These are phyloP conservation scores for Macrophomina tecta DNA, from an alignment of 2,329 filamentous ascomycete species.

Conservation along the genomic window DNA sequence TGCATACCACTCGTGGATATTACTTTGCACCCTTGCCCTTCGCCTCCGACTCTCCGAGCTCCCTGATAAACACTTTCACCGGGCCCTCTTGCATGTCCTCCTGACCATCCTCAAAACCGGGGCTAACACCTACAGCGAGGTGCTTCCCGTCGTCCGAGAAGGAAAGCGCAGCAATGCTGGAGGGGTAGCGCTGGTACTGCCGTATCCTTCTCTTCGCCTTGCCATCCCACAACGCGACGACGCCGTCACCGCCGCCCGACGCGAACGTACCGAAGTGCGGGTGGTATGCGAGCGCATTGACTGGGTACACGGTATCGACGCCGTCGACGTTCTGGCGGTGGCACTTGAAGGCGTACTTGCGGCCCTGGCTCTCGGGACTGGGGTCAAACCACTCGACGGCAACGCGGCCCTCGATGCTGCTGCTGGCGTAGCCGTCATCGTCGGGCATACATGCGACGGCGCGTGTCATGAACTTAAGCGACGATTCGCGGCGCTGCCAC, in stretches of 20 bases:
- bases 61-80: constrained; percentile 78
- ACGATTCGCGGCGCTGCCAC: constrained; percentile 93
- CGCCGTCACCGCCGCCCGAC: constrained; percentile 85
- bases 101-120: constrained; percentile 86
- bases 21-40: constrained; percentile 78
- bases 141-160: constrained; percentile 80
- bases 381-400: constrained; percentile 99
- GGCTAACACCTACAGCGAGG: constrained; percentile 80
- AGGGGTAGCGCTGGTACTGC: constrained; percentile 83
- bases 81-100: constrained; percentile 77
- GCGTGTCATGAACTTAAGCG: constrained; percentile 93
- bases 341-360: constrained; percentile 99
- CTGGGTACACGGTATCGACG: constrained; percentile 85
- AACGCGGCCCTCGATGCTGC: constrained; percentile 91
- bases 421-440: constrained; percentile 90
- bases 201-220: constrained; percentile 87
- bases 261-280: constrained; percentile 84
- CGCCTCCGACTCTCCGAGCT: constrained; percentile 85
- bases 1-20: neutral
- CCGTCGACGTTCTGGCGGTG: constrained; percentile 78
- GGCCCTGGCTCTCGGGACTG: constrained; percentile 80
- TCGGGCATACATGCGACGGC: constrained; percentile 96
- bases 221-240: constrained; percentile 92
- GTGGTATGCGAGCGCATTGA: constrained; percentile 89
- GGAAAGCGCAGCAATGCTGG: constrained; percentile 76